Evolutionary conservation across 805 yeast genomes (phyloP).

Genomic region (Myxozyma vanderwaltii): DNA sequence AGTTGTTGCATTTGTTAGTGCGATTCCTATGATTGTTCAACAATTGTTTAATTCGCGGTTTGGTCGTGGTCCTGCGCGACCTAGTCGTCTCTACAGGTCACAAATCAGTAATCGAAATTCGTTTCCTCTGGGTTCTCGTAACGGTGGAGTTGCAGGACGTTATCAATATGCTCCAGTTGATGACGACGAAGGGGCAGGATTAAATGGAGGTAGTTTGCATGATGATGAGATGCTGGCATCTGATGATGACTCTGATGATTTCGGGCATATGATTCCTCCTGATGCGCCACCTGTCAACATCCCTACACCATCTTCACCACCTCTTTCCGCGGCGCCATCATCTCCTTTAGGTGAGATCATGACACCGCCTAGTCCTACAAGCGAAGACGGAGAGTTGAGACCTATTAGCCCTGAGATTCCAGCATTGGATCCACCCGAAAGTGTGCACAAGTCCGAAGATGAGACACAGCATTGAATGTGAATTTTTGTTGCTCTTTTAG

Average conservation of each 20-base stretch:
- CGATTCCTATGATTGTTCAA: slow-evolving; percentile 34
- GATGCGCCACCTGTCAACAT: slow-evolving; percentile 12
- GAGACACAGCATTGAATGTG: background rate
- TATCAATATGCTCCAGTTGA: slow-evolving; percentile 33
- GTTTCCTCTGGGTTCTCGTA: slow-evolving; percentile 8
- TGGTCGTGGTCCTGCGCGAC: slow-evolving; percentile 34
- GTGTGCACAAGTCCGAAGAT: background rate
- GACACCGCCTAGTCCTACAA: slow-evolving; percentile 18
- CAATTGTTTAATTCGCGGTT: slow-evolving; percentile 31
- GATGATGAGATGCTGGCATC: slow-evolving; percentile 13
- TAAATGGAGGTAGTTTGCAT: slow-evolving; percentile 34
- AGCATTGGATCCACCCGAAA: slow-evolving; percentile 19
- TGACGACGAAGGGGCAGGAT: slow-evolving; percentile 36
- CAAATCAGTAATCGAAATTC: slow-evolving; percentile 3
- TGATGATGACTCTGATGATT: slow-evolving; percentile 25
- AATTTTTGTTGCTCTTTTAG: background rate
- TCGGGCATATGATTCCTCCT: slow-evolving; percentile 17
- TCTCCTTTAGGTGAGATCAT: slow-evolving; percentile 7
- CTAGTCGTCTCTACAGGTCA: slow-evolving; percentile 33
- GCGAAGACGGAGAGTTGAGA: slow-evolving; percentile 9
- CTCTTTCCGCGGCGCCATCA: slow-evolving; percentile 14
- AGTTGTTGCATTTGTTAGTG: slow-evolving; percentile 41
- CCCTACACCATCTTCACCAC: slow-evolving; percentile 12
- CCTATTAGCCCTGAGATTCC: slow-evolving; percentile 15
- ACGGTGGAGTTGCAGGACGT: slow-evolving; percentile 17